Evolutionary conservation across 1,139 yeast species (phyloP), one percentile per base, ranked within the genome.

Genomic region (Oligophagozyma castellii): DNA sequence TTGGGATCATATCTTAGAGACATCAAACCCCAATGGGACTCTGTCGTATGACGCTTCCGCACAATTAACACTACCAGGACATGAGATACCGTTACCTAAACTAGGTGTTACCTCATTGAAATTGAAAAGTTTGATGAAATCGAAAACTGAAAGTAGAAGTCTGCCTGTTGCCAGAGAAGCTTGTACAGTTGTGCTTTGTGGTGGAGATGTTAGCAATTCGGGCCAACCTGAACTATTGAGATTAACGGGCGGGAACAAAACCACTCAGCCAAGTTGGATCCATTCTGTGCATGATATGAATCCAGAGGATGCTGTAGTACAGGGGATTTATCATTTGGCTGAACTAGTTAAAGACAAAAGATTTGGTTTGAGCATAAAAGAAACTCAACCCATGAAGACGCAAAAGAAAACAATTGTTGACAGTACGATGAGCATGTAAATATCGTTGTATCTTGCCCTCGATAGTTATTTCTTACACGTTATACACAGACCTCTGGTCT

Each of bases 181-280:
- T 41, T 59, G 79, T 29, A 83, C 96, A 3, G 69, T 86, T 29
- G 63, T 73, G 23, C 57, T 79, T 28, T 64, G 73, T 34, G 60
- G 61, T 22, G 56, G 57, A 16, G 59, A 56, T 28, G 49, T 55
- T 19, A 51, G 62, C 12, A 46, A 55, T 7, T 57, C 60, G 24
- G 68, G 65, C 15, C 59, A 57, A 40, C 65, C 68, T 11, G 89
- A 79, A 50, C 61, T 79, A 15, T 55, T 84, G 35, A 70, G 93
- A 51, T 65, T 86, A 40, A 71, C 92, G 22, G 95, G 95, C 27
- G 93, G 93, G 28, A 53, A 61, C 26, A 65, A 67, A 43, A 65
- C 74, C 13, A 61, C 71, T 34, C 66, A 70, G 32, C 84, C 95
- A 39, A 73, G 84, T 40, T 86, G 92, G 84, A 77, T 80, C 29